Evolutionary conservation across 2,329 filamentous ascomycete species (phyloP), one percentile per base, ranked within the genome.

Genomic region (Fusarium euwallaceae): DNA sequence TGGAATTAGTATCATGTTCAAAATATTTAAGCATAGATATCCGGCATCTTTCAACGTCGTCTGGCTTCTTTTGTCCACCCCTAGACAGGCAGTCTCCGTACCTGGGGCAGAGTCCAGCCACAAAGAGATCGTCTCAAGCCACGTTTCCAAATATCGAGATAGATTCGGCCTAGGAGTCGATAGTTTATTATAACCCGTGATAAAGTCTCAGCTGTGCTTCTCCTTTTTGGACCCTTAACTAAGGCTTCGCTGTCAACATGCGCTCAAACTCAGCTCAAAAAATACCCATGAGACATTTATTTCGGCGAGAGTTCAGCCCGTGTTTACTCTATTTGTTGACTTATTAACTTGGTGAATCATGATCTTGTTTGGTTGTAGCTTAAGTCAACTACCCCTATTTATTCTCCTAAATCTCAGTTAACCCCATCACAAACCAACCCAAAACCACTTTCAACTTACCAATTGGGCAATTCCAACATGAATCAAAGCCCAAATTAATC

Each of bases 91-190:
- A 4, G 48, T 53, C 3, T 16, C 48, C 16, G 27, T 32, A 4
- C 48, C 48, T 32, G 27, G 48, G 48, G 48, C 48, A 29, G 48
- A 53, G 48, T 32, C 48, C 48, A 32, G 48, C 48, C 48, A 53
- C 48, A 53, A 53, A 29, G 48, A 51, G 48, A 53, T 53, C 27
- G 48, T 53, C 48, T 53, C 48, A 53, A 53, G 48, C 48, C 48
- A 53, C 48, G 48, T 53, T 32, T 53, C 17, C 24, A 53, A 53
- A n/a, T 53, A 29, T 53, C 48, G 4, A 6, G 48, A 32, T 53
- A 53, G 27, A 53, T 53, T 53, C 6, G 6, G 48, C 1, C 48
- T 53, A 53, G 48, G 48, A 5, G 17, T 32, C 48, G 17, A 53
- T 53, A 53, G 48, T 53, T 10, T 53, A 53, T 29, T 32, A 8